Evolutionary conservation across 768 basidiomycete species (phyloP), one percentile per base, ranked within the genome.

Genomic region (Lyophyllum semitale): DNA sequence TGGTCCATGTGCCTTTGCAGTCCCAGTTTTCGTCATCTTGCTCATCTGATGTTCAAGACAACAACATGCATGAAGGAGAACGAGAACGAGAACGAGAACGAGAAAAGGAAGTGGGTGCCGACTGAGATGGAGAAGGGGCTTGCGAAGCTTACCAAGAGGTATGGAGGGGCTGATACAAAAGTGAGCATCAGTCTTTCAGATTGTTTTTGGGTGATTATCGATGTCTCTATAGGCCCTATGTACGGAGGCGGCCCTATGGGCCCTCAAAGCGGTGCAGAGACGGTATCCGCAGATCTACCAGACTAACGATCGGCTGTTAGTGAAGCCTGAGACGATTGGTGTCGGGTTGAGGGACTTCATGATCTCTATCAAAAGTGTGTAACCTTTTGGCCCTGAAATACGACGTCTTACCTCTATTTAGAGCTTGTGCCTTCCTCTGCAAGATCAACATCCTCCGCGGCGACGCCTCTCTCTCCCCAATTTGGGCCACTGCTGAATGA

Each of bases 221-320:
- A 61, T 53, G 12, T 43, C 52, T 20, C 11, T 27, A 45, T 62
- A 85, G 95, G 96, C 97, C 0, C 75, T 99, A 4, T 98, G 96
- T 63, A 98, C 97, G 6, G 97, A 99, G 74, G 94, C 97, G 9
- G 91, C 95, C 1, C 70, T n/a, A n/a, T n/a, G n/a, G n/a, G n/a
- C n/a, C n/a, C n/a, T 99, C 62, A 98, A 98, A 64, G 96, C 96
- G 0, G 91, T 99, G 22, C 97, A 99, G 66, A 77, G 97, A 55
- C 81, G 90, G 51, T 99, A 99, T 69, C 97, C 97, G 0, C 97
- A 99, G 69, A 95, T 98, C 43, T 99, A 99, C 78, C 89, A 92
- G 72, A 89, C 92, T 4, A 84, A 80, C 29, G 95, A 98, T 58
- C 80, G 97, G 9, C 74, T 98, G 2, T 66, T 94, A 46, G 77